Evolutionary conservation across 352 stramenopile genomes (phyloP).

Genomic region (Sclerospora graminicola): DNA sequence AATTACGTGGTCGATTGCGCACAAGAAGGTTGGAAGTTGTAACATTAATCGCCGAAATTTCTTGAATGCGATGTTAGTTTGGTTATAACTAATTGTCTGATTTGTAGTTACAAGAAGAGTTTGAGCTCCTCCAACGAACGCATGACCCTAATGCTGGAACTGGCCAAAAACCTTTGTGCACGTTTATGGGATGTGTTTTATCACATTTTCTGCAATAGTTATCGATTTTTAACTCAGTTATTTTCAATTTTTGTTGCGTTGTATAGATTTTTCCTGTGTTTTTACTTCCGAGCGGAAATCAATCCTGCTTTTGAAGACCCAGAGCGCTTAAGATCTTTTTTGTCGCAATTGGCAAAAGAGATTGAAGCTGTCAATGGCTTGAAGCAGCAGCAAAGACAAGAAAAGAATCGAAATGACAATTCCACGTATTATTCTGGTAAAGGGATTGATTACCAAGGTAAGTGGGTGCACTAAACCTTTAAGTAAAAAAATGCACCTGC

Average conservation of each 20-base stretch:
- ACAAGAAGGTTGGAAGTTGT: too few species aligned
- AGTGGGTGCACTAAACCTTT: too few species aligned
- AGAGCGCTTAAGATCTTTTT: constrained; percentile 35
- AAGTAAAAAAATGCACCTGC: too few species aligned
- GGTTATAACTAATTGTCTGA: background rate
- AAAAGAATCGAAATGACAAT: too few species aligned
- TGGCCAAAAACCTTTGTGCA: constrained; percentile 73
- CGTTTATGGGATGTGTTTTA: constrained; percentile 63
- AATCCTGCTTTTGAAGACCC: constrained; percentile 54
- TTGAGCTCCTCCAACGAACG: constrained; percentile 68
- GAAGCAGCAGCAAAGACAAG: constrained; percentile 32
- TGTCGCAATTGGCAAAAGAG: constrained; percentile 63
- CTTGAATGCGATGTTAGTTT: too few species aligned
- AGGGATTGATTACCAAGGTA: constrained; percentile 70
- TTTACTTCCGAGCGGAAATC: constrained; percentile 75
- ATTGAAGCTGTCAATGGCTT: constrained; percentile 43
- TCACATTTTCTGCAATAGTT: background rate
- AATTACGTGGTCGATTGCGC: constrained; percentile 78
- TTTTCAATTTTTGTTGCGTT: too few species aligned
- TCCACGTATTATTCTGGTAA: constrained; percentile 10
- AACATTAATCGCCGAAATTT: too few species aligned
- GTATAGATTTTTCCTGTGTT: constrained; percentile 80
- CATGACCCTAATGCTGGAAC: constrained; percentile 44
- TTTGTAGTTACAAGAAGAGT: constrained; percentile 63
- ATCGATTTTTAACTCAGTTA: constrained; percentile 35